phyloP scores from a whole-genome alignment of 345 rosid genomes.

The Eucalyptus regnans region DNA sequence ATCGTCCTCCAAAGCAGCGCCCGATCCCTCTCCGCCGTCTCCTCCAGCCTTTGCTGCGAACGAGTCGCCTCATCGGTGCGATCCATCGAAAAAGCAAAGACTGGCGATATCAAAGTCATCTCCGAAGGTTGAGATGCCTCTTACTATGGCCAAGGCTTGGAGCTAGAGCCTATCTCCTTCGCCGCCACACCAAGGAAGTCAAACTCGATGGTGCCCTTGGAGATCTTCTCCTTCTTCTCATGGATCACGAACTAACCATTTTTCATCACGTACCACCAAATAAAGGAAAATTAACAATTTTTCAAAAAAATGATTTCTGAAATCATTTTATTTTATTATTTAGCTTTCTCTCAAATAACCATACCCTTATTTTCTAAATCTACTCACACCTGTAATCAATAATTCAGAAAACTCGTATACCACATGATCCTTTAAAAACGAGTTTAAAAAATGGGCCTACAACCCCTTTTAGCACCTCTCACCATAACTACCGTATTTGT shows the following conservation, averaged over 20 bases:
- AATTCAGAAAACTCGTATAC: background rate
- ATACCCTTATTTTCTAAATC: background rate
- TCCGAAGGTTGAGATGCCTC: no score
- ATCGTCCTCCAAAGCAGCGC: no score
- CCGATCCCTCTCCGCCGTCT: no score
- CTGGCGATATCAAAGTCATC: no score
- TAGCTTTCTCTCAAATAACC: rapidly evolving
- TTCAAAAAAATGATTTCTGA: no score
- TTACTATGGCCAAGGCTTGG: no score
- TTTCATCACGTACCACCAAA: background rate
- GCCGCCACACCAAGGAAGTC: background rate
- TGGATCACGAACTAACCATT: background rate
- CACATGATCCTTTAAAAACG: background rate
- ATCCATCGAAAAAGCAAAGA: no score
- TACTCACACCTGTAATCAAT: no score
- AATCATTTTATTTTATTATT: no score
- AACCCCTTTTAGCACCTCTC: background rate
- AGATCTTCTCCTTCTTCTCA: background rate
- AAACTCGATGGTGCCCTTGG: background rate
- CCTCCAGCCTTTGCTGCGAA: no score
- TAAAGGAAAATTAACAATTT: no score
- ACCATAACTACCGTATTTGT: rapidly evolving
- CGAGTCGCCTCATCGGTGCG: no score
- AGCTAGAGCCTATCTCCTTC: background rate
- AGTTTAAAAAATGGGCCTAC: background rate